Evolutionary conservation across 2,329 filamentous ascomycete species (phyloP).

Genomic region (Lecanicillium sp.): DNA sequence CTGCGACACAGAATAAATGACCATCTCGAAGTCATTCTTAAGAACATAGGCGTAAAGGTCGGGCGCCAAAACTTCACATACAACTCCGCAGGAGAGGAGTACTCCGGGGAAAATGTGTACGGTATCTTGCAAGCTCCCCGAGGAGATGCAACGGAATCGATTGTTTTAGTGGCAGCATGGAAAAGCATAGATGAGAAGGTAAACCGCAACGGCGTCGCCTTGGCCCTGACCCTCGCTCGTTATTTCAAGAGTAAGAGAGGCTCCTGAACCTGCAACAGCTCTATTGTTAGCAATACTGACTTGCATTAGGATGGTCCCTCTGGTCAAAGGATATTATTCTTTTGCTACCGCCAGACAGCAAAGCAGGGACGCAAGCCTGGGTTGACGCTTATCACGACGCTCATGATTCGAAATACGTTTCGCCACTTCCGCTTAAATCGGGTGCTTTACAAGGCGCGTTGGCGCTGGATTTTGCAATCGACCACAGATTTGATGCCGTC

Average conservation of each 20-base stretch:
- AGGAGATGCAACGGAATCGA: slow-evolving; percentile 93
- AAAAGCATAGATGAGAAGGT: slow-evolving; percentile 68
- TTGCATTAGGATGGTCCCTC: slow-evolving; percentile 68
- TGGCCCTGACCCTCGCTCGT: slow-evolving; percentile 78
- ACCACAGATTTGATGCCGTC: slow-evolving; percentile 75
- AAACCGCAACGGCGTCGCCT: slow-evolving; percentile 80
- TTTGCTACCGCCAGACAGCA: slow-evolving; percentile 80
- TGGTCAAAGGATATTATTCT: slow-evolving; percentile 99
- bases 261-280: slow-evolving; percentile 4
- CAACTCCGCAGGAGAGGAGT: slow-evolving; percentile 63
- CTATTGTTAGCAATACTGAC: background rate
- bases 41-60: slow-evolving; percentile 74
- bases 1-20: slow-evolving; percentile 48
- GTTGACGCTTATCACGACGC: slow-evolving; percentile 95
- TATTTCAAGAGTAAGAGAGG: slow-evolving; percentile 73
- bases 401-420: slow-evolving; percentile 63
- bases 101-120: slow-evolving; percentile 84
- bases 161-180: slow-evolving; percentile 88
- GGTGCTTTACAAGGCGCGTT: slow-evolving; percentile 88
- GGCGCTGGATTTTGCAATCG: slow-evolving; percentile 86
- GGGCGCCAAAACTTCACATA: slow-evolving; percentile 86
- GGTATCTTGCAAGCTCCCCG: slow-evolving; percentile 87
- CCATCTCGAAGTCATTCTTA: slow-evolving; percentile 67
- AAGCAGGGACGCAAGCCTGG: slow-evolving; percentile 89
- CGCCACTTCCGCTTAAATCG: slow-evolving; percentile 78